These are phyloP conservation scores for Schizosaccharomyces cryophilus DNA, from an alignment of 805 yeast genomes.

Conservation along the genomic window DNA sequence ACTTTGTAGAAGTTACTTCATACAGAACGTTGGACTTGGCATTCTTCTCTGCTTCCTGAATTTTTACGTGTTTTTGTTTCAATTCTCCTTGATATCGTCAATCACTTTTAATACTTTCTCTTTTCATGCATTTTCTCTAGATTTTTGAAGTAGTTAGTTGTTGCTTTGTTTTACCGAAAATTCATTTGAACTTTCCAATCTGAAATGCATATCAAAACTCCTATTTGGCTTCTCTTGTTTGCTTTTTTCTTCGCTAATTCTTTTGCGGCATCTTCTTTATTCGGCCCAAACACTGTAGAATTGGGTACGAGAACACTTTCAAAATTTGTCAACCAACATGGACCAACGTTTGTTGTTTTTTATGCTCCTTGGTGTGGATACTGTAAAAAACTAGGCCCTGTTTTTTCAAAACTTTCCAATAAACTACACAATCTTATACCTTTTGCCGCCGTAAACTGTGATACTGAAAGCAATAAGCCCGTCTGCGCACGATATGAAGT, in stretches of 20 bases:
- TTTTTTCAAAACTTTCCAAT: slow-evolving; percentile 64
- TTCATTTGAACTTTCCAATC: too few species aligned
- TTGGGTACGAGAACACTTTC: neutral
- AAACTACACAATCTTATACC: slow-evolving; percentile 29
- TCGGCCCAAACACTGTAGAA: neutral
- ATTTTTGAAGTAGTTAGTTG: too few species aligned
- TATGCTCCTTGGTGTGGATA: slow-evolving; percentile 87
- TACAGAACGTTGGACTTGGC: too few species aligned
- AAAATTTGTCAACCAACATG: slow-evolving; percentile 15
- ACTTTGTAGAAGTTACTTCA: too few species aligned
- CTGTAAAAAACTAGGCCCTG: slow-evolving; percentile 76
- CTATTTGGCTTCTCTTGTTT: neutral
- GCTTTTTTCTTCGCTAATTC: neutral
- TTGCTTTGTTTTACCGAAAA: too few species aligned
- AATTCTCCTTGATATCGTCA: too few species aligned
- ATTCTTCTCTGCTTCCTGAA: too few species aligned
- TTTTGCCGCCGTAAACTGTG: slow-evolving; percentile 38
- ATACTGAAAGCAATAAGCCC: slow-evolving; percentile 73
- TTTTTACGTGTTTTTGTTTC: too few species aligned
- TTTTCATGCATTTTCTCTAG: too few species aligned
- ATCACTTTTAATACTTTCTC: too few species aligned
- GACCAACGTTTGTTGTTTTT: slow-evolving; percentile 52
- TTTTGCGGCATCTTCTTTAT: neutral
- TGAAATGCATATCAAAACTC: too few species aligned
- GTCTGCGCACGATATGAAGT: slow-evolving; percentile 50